Evolutionary conservation across 2,329 filamentous ascomycete species (phyloP), one percentile per base, ranked within the genome.

Genomic region (Tolypocladium pustulatum): DNA sequence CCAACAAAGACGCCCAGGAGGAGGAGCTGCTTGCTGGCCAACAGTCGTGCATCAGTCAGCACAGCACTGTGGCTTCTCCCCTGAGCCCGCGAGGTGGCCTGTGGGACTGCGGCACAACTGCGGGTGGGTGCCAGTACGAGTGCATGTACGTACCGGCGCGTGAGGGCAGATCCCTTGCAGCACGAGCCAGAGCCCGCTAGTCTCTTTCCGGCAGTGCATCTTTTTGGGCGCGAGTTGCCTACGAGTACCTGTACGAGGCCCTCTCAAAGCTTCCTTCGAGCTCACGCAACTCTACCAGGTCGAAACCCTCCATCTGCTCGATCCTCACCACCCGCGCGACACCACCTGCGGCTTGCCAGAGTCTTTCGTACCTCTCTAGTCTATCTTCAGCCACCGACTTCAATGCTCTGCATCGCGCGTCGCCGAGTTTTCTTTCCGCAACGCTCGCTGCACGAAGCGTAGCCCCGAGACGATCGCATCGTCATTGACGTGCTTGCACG

Each of bases 371-470:
- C n/a, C 32, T 20, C 32, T 56, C 22, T 17, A 25, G 8, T 36
- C 32, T 30, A 17, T n/a, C n/a, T n/a, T 22, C n/a, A 27, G 22
- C 27, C 15, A 34, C 38, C 30, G 15, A 51, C 7, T 10, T 32
- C 49, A 57, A 59, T 59, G 58, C 54, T 37, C 38, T 41, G 10
- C 38, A 30, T 32, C 55, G 52, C 51, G 37, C 38, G 5, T 17
- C 9, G 1, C 22, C 10, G 25, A 51, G 34, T 17, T n/a, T 36
- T n/a, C 30, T 27, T 12, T 9, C 43, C 10, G 57, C 55, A 55
- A 55, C 46, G 7, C 36, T 60, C 55, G 52, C 55, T 32, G 12
- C 55, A 55, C 32, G 32, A 38, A 55, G 41, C 55, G 49, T 57
- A 49, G 55, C 49, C n/a, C n/a, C 54, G 37, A 49, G 53, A 37